Evolutionary conservation across 768 basidiomycete genomes (phyloP), one percentile per base, ranked within the genome.

Genomic region (Auricularia sp.): DNA sequence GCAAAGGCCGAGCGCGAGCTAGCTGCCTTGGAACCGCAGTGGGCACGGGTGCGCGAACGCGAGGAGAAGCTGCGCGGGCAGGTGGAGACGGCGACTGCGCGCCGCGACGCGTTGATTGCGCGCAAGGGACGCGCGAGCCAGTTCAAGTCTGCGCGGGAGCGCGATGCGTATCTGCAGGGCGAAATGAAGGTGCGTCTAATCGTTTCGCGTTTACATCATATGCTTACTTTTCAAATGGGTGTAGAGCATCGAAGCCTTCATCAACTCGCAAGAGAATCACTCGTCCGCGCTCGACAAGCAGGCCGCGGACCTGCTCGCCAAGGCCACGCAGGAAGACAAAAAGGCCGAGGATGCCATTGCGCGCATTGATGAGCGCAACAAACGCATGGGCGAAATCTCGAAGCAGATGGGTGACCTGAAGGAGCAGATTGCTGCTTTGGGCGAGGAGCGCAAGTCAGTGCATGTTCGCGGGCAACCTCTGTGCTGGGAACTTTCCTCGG

Each of bases 71-170:
- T 75, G 53, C 66, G 73, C 69, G 21, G 84, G 59, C 82, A 79
- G 34, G 79, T 97, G 67, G 93, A 95, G 66, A 85, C 87, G 47
- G 86, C 86, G 0, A 84, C 83, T 61, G 87, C 90, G 1, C 82
- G 80, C 58, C 76, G 98, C 3, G 80, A 83, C 0, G 83, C 88
- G 0, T 78, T 99, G 1, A 93, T 88, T 71, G 87, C 90, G 2
- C 98, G 98, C 72, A 93, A 93, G 72, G 94, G 94, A 2, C 88
- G 97, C 23, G 80, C 88, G 44, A 84, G 86, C 61, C 90, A 89
- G 70, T 99, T 97, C 77, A 78, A 85, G 23, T 91, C 90, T 14
- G 87, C 87, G 70, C 79, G 81, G 0, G 93, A 95, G 70, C 85
- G 97, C 7, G 96, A 99, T 71, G 77, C 80, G 23, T 98, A 84